Evolutionary conservation across 2,329 filamentous ascomycete species (phyloP), one percentile per base, ranked within the genome.

Genomic region (Apiospora koreana): DNA sequence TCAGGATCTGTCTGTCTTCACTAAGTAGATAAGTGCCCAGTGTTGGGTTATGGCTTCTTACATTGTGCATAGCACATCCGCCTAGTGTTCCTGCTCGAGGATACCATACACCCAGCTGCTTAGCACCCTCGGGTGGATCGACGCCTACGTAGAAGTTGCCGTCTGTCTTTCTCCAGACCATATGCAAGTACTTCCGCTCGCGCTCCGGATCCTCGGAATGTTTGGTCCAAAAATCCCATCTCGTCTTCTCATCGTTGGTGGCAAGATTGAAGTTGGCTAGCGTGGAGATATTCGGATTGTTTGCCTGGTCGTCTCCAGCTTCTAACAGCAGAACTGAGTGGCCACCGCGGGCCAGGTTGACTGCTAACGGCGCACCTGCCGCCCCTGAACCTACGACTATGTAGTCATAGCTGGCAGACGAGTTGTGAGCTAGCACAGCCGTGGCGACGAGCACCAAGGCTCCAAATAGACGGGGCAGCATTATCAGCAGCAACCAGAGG

Each of bases 141-240:
- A 76, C 72, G 3, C 79, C 79, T 21, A 79, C 76, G 68, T 80
- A 81, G 48, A 78, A 78, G 12, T 73, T 73, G 18, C 79, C 79
- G 43, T 79, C 76, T 1, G 75, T 71, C 6, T 75, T 75, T 10
- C 75, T 74, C 77, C 77, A 80, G 25, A 76, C 77, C 18, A 74
- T 77, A 54, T 76, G 76, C 48, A 78, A 73, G 42, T 79, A 78
- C 65, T 77, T 84, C 12, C 79, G 76, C 76, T 87, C 87, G 14
- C 84, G 82, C 71, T 84, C 86, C 76, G 89, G 86, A 72, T 88
- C 83, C 12, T 82, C 79, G 72, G 87, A 88, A 75, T 89, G 87
- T 69, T 83, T 83, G 68, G 88, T 85, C 72, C 85, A 89, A 78
- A 86, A 89, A 78, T 88, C 86, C 87, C 87, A 89, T 69, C 82